Conservation (phyloP, 179 eudicot genomes). For the Gypsophila paniculata region DNA sequence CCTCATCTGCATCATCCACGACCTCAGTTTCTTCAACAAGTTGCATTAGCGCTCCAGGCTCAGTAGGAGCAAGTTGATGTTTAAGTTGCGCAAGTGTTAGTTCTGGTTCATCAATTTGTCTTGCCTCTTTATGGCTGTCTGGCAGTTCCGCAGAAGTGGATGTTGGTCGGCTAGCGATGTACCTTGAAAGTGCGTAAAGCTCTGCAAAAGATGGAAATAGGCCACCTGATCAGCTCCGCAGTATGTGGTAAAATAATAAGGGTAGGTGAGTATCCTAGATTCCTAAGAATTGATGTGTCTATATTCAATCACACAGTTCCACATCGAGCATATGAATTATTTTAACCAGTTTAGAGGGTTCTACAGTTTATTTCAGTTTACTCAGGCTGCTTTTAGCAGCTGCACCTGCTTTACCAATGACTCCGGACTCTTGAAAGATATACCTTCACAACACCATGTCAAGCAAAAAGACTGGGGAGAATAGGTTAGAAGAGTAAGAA, state of each 20-base stretch:
- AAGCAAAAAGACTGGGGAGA: neutral
- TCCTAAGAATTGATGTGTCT: neutral
- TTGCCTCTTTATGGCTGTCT: conserved; percentile 28
- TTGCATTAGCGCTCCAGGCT: conserved; percentile 78
- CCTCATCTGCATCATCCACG: conserved; percentile 69
- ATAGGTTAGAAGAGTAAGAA: neutral
- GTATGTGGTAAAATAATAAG: too few relatives aligned
- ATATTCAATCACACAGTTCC: neutral
- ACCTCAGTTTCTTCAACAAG: conserved; percentile 57
- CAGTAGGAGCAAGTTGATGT: conserved; percentile 78
- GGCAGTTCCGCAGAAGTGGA: conserved; percentile 33
- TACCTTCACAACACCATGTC: neutral
- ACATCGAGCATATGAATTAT: neutral
- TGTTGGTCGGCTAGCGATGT: conserved; percentile 45
- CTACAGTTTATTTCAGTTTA: neutral
- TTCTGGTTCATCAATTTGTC: conserved; percentile 56
- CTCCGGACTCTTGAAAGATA: neutral
- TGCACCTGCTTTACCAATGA: neutral
- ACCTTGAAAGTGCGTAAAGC: conserved; percentile 75
- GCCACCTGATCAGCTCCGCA: neutral
- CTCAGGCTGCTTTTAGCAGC: neutral
- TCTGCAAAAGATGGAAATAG: conserved; percentile 44
- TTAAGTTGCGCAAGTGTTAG: conserved; percentile 86
- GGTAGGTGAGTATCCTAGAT: neutral
- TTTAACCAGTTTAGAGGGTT: neutral